phyloP scores from a whole-genome alignment of 441 rosid genomes.

The Geranium incanum region DNA sequence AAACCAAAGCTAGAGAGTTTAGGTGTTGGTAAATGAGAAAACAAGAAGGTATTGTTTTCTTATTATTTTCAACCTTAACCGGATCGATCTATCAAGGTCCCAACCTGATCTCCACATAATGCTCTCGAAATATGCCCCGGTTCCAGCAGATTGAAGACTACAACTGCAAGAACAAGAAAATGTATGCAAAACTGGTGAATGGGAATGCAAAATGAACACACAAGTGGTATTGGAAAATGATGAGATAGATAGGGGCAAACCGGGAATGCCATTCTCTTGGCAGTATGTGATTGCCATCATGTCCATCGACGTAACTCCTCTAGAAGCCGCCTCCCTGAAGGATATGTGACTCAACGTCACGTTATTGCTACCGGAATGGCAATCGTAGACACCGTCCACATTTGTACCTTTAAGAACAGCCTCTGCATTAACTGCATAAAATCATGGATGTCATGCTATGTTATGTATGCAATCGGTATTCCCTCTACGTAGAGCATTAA shows the following conservation, averaged over 20 bases:
- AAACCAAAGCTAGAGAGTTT: no score
- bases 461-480: no score
- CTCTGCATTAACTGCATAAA: constrained; percentile 48
- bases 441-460: neutral
- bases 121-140: constrained; percentile 59
- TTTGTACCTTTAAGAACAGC: constrained; percentile 54
- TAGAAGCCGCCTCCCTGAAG: constrained; percentile 42
- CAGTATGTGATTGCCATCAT: constrained; percentile 53
- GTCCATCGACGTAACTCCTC: constrained; percentile 47
- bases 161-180: constrained; percentile 29
- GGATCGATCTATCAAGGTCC: constrained; percentile 50
- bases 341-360: constrained; percentile 39
- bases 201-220: neutral
- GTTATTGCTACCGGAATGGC: constrained; percentile 38
- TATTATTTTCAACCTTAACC: constrained; percentile 11
- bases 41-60: no score
- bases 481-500: no score
- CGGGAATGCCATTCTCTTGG: constrained; percentile 60
- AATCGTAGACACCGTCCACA: constrained; percentile 43
- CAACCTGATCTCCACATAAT: constrained; percentile 53
- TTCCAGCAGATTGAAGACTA: constrained; percentile 49
- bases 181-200: neutral
- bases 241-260: constrained; percentile 23
- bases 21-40: no score
- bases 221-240: neutral